A percentile compares a stretch with the other conserved stretches of the same genome.
Conservation (phyloP, 306 rosid species). For the Fragaria vesca region DNA sequence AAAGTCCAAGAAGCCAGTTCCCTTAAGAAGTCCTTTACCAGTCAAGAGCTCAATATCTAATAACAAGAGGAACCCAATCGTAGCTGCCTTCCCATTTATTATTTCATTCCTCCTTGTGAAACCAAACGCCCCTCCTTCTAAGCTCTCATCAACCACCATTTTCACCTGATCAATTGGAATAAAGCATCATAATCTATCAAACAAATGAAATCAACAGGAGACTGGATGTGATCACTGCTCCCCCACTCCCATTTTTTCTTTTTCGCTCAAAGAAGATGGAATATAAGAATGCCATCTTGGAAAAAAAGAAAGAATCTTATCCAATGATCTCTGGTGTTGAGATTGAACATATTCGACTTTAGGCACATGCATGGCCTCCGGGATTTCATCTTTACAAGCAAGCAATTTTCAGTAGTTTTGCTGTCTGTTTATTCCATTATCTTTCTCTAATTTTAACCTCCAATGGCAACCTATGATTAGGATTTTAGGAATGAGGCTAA, state of each 20-base stretch:
- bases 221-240: neutral
- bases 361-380: neutral
- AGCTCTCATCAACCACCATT: constrained; percentile 79
- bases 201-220: neutral
- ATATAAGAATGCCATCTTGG: neutral
- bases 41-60: constrained; percentile 95
- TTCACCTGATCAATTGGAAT: constrained; percentile 44
- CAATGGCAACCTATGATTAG: neutral
- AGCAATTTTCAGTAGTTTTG: neutral
- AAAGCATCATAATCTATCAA: neutral
- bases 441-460: neutral
- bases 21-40: constrained; percentile 89
- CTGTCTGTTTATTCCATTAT: neutral
- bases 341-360: neutral
- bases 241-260: neutral
- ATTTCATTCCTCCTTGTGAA: constrained; percentile 70
- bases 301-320: neutral
- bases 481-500: neutral
- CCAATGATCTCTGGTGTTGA: neutral
- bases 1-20: constrained; percentile 96
- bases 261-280: neutral
- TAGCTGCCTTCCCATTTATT: constrained; percentile 90
- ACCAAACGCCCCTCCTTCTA: constrained; percentile 68
- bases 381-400: neutral
- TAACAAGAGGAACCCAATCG: constrained; percentile 76